Evolutionary conservation across 108 stramenopile genomes (phyloP).

Genomic region (Pseudonitzschia multistriata): DNA sequence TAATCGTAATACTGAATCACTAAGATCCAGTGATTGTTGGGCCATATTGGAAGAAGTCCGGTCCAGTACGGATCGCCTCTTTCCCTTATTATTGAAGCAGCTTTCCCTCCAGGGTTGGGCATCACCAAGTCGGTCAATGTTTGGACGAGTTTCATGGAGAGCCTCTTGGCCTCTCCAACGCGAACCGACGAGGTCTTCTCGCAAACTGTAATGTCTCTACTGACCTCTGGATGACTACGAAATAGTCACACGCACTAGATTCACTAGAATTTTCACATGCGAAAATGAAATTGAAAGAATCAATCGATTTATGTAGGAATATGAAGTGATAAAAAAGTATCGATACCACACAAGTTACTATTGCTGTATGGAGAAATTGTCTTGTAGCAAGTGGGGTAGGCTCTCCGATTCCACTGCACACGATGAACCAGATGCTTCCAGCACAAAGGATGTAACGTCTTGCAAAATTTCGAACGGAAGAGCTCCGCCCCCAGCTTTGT

Average conservation of each 20-base stretch:
- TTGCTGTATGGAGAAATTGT: constrained; percentile 14
- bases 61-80: constrained; percentile 45
- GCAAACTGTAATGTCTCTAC: not conserved
- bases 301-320: not conserved
- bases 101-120: constrained; percentile 62
- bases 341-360: not conserved
- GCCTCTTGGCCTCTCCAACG: constrained; percentile 63
- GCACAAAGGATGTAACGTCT: constrained; percentile 30
- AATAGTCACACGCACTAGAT: not conserved
- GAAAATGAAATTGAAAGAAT: not conserved
- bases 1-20: constrained; percentile 8
- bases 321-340: not conserved
- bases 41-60: constrained; percentile 49
- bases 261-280: constrained; percentile 2
- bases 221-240: not conserved
- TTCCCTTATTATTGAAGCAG: constrained; percentile 56
- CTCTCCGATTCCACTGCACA: constrained; percentile 13
- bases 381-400: constrained; percentile 15
- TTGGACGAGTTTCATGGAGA: constrained; percentile 69
- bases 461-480: constrained; percentile 34
- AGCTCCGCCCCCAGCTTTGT: constrained; percentile 42
- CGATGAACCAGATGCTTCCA: constrained; percentile 11
- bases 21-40: constrained; percentile 61
- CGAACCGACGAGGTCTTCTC: not conserved
- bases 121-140: constrained; percentile 68